phyloP scores from a whole-genome alignment of 2,329 filamentous ascomycete species.

The Aspergillus sp. region DNA sequence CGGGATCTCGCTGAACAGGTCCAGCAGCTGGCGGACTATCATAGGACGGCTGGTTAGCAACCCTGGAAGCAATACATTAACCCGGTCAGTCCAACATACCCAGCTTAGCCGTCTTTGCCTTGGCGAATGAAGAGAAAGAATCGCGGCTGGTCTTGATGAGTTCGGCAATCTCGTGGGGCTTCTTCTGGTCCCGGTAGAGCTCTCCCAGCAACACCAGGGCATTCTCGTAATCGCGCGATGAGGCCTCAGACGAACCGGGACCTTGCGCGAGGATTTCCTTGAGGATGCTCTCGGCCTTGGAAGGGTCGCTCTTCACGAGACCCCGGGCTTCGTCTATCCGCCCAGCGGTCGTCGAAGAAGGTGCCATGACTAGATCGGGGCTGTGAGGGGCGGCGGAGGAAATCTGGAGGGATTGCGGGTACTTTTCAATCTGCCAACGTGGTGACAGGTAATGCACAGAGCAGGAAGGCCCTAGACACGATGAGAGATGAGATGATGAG shows the following conservation, averaged over 20 bases:
- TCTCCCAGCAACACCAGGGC: constrained; percentile 87
- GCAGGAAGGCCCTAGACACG: neutral
- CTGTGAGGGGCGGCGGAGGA: constrained; percentile 9
- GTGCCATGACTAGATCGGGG: constrained; percentile 47
- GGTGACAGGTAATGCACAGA: neutral
- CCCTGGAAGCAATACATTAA: neutral
- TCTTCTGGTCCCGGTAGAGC: constrained; percentile 82
- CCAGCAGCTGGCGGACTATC: constrained; percentile 89
- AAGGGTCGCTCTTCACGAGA: constrained; percentile 75
- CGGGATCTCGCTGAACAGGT: constrained; percentile 91
- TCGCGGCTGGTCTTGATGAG: constrained; percentile 88
- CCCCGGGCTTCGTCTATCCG: constrained; percentile 88
- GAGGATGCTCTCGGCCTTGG: constrained; percentile 83
- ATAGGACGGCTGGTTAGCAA: constrained; percentile 5
- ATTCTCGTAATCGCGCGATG: constrained; percentile 86
- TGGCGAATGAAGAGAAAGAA: constrained; percentile 92
- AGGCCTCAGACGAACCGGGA: constrained; percentile 80
- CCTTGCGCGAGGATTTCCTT: constrained; percentile 85
- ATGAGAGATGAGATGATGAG: constrained; percentile 7
- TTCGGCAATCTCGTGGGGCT: constrained; percentile 80
- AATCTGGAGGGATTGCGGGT: constrained; percentile 15
- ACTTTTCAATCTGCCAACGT: neutral
- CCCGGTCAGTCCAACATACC: constrained; percentile 59
- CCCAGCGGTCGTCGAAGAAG: constrained; percentile 55
- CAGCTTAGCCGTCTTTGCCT: constrained; percentile 97